phyloP scores from a whole-genome alignment of 805 yeast genomes.

The Saccharomycopsis vini region DNA sequence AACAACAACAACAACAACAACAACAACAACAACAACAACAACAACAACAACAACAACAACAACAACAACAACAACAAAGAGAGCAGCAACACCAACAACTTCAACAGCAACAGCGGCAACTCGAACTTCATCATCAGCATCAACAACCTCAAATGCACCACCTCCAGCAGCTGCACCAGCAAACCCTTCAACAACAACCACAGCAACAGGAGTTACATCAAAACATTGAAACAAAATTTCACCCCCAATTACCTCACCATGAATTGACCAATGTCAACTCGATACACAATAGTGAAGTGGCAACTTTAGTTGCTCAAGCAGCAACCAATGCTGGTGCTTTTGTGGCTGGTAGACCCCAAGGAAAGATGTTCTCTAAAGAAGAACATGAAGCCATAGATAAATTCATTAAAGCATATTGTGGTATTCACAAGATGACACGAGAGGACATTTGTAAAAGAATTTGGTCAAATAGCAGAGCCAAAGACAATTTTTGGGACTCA shows the following conservation, averaged over 20 bases:
- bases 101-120: conserved; percentile 6
- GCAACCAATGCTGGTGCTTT: conserved; percentile 12
- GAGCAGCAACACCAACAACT: conserved; percentile 17
- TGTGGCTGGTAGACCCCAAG: conserved; percentile 12
- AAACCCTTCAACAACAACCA: conserved; percentile 17
- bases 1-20: conserved; percentile 5
- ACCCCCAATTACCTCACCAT: not conserved
- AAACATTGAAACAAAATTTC: not conserved
- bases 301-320: conserved; percentile 15
- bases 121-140: conserved; percentile 17
- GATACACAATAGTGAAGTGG: conserved; percentile 8
- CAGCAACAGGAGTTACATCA: conserved; percentile 3
- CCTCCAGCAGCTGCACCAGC: conserved; percentile 4
- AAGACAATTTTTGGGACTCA: conserved; percentile 86
- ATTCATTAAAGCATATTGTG: conserved; percentile 62
- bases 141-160: conserved; percentile 3
- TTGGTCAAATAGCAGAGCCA: conserved; percentile 78
- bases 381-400: conserved; percentile 67
- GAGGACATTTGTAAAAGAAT: conserved; percentile 72
- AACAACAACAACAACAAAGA: not conserved
- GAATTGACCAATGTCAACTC: not conserved
- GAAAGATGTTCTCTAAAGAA: conserved; percentile 42
- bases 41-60: conserved; percentile 1
- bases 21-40: conserved; percentile 4
- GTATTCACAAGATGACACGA: conserved; percentile 50